A percentile compares a stretch with the other conserved stretches of the same genome.
These are phyloP conservation scores for Aureobasidium uvarum DNA, from an alignment of 2,329 filamentous ascomycete genomes.

Conservation along the genomic window DNA sequence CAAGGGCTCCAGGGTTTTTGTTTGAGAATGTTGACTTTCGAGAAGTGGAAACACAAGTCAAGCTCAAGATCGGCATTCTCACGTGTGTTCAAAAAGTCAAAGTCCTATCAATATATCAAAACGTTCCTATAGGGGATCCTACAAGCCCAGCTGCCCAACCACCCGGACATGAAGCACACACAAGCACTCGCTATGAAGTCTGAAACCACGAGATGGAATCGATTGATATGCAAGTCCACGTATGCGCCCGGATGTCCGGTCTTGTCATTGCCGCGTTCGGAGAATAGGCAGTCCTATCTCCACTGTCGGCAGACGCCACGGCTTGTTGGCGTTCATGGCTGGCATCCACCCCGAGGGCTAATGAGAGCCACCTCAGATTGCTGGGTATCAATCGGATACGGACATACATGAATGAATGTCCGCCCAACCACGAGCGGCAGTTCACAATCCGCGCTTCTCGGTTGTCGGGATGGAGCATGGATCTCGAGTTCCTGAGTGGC, in stretches of 20 bases:
- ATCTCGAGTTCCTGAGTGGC: neutral
- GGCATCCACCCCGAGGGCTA: slow-evolving; percentile 7
- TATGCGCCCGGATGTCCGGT: neutral
- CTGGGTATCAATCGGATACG: neutral
- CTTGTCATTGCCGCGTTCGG: neutral
- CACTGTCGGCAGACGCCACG: neutral
- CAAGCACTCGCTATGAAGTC: neutral
- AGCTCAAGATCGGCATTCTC: neutral
- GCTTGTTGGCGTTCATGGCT: slow-evolving; percentile 17
- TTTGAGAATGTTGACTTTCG: slow-evolving; percentile 1
- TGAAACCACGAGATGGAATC: slow-evolving; percentile 6
- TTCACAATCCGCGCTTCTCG: neutral
- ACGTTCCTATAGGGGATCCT: slow-evolving; percentile 6
- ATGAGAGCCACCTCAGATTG: neutral
- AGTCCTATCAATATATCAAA: slow-evolving; percentile 18
- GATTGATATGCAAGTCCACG: neutral
- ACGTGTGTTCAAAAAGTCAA: neutral
- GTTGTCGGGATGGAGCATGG: slow-evolving; percentile 10
- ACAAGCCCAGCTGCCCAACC: slow-evolving; percentile 6
- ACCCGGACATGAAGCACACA: slow-evolving; percentile 1
- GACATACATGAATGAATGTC: neutral
- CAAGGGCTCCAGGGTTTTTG: neutral
- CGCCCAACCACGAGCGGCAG: neutral
- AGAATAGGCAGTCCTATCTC: neutral
- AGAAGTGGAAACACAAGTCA: neutral